These are phyloP conservation scores for Magnaporthiopsis incrustans DNA, from an alignment of 2,329 filamentous ascomycete genomes.

Conservation along the genomic window DNA sequence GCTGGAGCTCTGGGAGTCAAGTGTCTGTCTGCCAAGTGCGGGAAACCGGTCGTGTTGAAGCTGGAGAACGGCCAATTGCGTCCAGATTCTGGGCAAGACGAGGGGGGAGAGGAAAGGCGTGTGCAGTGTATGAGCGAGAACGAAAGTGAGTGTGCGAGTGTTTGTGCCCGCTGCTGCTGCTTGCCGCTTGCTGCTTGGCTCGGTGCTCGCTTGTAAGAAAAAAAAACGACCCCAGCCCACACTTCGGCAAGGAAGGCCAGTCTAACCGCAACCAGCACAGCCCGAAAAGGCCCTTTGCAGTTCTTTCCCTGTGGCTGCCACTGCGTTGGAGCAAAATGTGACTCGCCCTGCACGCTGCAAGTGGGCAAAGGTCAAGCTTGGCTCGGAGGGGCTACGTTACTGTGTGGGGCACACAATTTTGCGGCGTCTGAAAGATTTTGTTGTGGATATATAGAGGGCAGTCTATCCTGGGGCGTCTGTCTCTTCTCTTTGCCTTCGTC, in stretches of 20 bases:
- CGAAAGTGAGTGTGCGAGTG: neutral
- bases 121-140: neutral
- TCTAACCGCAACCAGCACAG: neutral
- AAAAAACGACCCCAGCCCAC: neutral
- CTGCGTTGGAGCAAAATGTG: neutral
- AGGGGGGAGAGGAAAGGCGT: too few relatives aligned
- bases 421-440: constrained; percentile 3
- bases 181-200: neutral
- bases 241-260: neutral
- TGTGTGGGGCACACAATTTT: constrained; percentile 8
- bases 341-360: neutral
- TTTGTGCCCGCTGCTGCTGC: neutral
- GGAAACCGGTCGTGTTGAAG: neutral
- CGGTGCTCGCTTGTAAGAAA: neutral
- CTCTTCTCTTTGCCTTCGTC: neutral
- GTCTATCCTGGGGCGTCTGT: neutral
- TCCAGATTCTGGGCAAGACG: neutral
- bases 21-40: neutral
- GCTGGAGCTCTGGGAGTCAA: constrained; percentile 8
- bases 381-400: neutral
- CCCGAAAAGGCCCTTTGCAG: neutral
- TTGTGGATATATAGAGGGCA: constrained; percentile 5
- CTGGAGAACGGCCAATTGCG: neutral
- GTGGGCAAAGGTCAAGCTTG: too few relatives aligned
- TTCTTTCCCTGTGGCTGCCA: neutral